Conservation (phyloP, 2,329 filamentous ascomycete species). For the Aureobasidium sp. region DNA sequence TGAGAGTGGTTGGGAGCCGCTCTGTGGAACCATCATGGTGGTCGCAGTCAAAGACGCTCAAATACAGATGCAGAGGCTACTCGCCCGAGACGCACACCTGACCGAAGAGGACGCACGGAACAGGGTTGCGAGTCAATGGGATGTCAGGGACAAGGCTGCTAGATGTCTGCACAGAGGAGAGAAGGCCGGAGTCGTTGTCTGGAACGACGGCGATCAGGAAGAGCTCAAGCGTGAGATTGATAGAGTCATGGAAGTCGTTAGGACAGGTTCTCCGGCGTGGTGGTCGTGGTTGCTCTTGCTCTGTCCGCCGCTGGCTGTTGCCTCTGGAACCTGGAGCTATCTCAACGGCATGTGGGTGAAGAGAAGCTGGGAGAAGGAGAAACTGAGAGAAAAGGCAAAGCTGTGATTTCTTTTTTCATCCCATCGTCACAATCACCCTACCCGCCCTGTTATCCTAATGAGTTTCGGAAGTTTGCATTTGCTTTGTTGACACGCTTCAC, state of each 20-base stretch:
- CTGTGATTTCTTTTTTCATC: constrained; percentile 29
- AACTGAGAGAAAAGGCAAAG: constrained; percentile 50
- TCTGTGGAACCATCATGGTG: constrained; percentile 79
- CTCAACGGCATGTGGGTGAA: constrained; percentile 64
- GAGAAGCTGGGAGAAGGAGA: constrained; percentile 58
- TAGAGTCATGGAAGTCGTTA: constrained; percentile 56
- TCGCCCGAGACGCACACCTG: constrained; percentile 67
- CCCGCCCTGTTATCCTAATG: background rate
- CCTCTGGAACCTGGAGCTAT: constrained; percentile 62
- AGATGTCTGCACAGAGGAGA: constrained; percentile 58
- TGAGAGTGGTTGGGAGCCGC: constrained; percentile 74
- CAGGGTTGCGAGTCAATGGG: constrained; percentile 75
- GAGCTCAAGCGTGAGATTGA: constrained; percentile 61
- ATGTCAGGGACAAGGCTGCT: constrained; percentile 74
- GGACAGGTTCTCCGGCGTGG: constrained; percentile 61
- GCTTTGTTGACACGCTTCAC: background rate
- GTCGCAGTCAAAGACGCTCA: constrained; percentile 74
- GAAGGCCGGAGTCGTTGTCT: constrained; percentile 67
- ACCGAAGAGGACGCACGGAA: constrained; percentile 81
- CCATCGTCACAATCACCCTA: background rate
- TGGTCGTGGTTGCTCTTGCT: constrained; percentile 67
- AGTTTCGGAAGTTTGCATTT: background rate
- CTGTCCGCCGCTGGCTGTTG: constrained; percentile 66
- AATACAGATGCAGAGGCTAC: constrained; percentile 73
- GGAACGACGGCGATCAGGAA: constrained; percentile 74